phyloP scores from a whole-genome alignment of 495 filamentous ascomycete species.

The Podospora pseudopauciseta region DNA sequence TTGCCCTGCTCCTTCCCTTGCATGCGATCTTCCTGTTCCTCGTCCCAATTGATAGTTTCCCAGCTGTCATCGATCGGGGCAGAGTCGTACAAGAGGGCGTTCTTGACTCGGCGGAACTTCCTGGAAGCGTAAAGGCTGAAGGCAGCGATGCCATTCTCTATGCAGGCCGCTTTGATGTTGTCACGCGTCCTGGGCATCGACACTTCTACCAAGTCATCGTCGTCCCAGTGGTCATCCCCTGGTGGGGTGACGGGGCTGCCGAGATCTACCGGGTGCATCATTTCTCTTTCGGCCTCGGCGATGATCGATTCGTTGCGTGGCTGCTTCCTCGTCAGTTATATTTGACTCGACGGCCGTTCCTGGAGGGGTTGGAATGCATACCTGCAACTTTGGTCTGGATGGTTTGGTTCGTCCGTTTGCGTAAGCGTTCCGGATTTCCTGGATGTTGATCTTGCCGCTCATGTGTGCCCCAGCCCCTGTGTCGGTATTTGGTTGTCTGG shows the following conservation, averaged over 20 bases:
- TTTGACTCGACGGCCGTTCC: neutral
- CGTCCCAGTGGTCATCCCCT: neutral
- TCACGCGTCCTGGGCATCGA: neutral
- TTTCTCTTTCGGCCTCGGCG: neutral
- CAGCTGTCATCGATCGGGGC: conserved; percentile 18
- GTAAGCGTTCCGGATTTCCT: neutral
- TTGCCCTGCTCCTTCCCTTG: neutral
- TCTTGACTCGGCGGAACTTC: neutral
- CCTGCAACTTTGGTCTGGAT: neutral
- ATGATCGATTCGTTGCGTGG: neutral
- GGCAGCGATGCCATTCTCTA: neutral
- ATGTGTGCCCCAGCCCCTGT: neutral
- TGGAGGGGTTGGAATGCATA: neutral
- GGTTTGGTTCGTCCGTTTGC: neutral
- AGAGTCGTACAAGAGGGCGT: neutral
- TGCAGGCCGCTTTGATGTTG: neutral
- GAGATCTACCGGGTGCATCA: neutral
- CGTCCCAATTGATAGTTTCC: conserved; percentile 7
- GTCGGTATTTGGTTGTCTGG: too few relatives aligned
- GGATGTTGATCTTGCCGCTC: neutral
- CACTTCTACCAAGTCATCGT: neutral
- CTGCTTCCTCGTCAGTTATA: neutral
- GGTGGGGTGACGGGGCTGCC: neutral
- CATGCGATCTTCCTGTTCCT: neutral
- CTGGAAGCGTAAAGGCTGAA: neutral